Conservation (phyloP, 176 grass and related monocot genomes). For the Zoysia japonica region DNA sequence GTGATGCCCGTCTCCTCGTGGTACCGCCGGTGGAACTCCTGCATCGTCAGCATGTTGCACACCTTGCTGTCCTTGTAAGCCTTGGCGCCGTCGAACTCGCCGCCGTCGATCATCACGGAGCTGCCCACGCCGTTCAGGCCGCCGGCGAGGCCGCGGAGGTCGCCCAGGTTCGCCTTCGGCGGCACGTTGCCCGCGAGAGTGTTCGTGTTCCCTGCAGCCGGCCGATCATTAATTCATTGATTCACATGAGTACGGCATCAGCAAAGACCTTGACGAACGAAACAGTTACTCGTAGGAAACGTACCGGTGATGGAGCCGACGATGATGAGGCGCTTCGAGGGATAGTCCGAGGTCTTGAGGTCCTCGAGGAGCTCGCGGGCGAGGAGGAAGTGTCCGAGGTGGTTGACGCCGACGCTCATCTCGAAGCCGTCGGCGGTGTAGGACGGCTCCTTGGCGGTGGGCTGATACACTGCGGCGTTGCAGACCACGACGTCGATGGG, state of each 20-base stretch:
- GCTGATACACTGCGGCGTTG: constrained; percentile 94
- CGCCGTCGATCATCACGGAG: constrained; percentile 88
- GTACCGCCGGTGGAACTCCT: constrained; percentile 87
- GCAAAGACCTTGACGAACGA: too few species aligned
- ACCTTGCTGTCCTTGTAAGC: constrained; percentile 99
- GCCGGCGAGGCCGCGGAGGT: constrained; percentile 71
- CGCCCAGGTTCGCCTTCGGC: constrained; percentile 95
- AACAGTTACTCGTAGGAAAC: background rate
- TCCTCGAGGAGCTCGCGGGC: constrained; percentile 72
- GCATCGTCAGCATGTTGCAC: constrained; percentile 98
- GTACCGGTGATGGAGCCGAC: constrained; percentile 95
- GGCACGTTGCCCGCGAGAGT: constrained; percentile 84
- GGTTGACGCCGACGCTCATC: constrained; percentile 98
- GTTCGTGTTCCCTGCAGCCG: constrained; percentile 81
- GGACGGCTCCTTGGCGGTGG: constrained; percentile 85
- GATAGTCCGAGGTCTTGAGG: constrained; percentile 74
- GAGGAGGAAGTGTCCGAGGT: constrained; percentile 93
- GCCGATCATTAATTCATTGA: background rate
- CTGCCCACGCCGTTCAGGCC: constrained; percentile 64
- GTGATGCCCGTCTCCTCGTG: constrained; percentile 91
- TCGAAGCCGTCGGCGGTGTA: constrained; percentile 93
- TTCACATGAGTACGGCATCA: background rate
- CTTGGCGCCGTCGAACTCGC: constrained; percentile 90
- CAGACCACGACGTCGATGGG: constrained; percentile 92
- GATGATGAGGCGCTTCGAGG: constrained; percentile 88